Conservation (phyloP, 768 basidiomycete genomes). For the Multifurca ochricompacta region DNA sequence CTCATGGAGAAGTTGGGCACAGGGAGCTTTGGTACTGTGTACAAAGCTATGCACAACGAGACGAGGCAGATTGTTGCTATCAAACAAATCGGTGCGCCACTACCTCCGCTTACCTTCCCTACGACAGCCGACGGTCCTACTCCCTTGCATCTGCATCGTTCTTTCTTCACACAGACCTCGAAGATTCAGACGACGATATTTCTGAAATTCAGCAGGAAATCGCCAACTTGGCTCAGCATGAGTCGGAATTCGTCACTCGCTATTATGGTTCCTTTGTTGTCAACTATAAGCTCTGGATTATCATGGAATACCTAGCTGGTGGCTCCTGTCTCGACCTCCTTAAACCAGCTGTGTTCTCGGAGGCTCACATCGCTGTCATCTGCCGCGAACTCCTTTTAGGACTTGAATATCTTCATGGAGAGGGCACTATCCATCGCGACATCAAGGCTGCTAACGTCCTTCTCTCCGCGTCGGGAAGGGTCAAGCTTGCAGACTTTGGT, state of each 20-base stretch:
- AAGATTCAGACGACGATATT: slow-evolving; percentile 98
- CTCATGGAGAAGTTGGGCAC: slow-evolving; percentile 95
- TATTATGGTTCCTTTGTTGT: slow-evolving; percentile 98
- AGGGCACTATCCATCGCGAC: slow-evolving; percentile 96
- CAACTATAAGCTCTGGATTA: slow-evolving; percentile 96
- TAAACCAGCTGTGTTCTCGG: slow-evolving; percentile 84
- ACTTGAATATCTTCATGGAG: slow-evolving; percentile 91
- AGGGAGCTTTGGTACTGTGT: slow-evolving; percentile 94
- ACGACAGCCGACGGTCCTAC: neutral
- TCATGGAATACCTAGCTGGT: slow-evolving; percentile 98
- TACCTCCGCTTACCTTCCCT: neutral
- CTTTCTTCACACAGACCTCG: slow-evolving; percentile 56
- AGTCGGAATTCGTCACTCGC: slow-evolving; percentile 92
- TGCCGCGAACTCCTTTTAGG: slow-evolving; percentile 90
- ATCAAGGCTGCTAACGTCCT: slow-evolving; percentile 98
- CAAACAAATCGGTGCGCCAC: slow-evolving; percentile 84
- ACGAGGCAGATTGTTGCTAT: slow-evolving; percentile 94
- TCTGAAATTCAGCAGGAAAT: slow-evolving; percentile 99
- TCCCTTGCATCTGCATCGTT: neutral
- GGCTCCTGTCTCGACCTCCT: slow-evolving; percentile 97
- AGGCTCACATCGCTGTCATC: slow-evolving; percentile 90
- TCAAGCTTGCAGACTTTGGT: slow-evolving; percentile 98
- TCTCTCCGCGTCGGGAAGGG: slow-evolving; percentile 82
- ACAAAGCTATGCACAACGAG: slow-evolving; percentile 94
- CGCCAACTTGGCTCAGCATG: slow-evolving; percentile 89